Percentiles rank a stretch among this genome's conserved stretches.
Conservation (phyloP, 148 eudicot genomes). For the Persicaria tinctoria region DNA sequence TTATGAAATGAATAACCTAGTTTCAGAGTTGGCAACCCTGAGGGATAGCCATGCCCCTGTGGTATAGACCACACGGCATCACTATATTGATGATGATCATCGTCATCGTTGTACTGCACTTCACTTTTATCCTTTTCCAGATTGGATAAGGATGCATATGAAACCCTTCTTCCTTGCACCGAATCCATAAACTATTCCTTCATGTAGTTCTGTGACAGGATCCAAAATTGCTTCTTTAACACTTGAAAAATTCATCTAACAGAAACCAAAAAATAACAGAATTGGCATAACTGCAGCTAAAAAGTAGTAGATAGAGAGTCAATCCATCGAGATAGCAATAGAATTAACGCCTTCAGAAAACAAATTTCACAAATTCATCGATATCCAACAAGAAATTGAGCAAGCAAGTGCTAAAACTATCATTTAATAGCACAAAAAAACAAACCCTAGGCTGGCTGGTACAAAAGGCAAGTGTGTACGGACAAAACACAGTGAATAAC, state of each 20-base stretch:
- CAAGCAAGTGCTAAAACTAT: background rate
- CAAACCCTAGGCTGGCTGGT: background rate
- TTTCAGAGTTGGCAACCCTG: slow-evolving; percentile 26
- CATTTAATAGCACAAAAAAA: background rate
- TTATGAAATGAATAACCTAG: slow-evolving; percentile 33
- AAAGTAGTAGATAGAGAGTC: background rate
- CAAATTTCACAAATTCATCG: background rate
- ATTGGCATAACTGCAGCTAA: background rate
- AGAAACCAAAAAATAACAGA: background rate
- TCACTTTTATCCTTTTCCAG: slow-evolving; percentile 41
- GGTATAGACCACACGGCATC: slow-evolving; percentile 49
- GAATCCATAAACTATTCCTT: slow-evolving; percentile 39
- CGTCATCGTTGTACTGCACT: slow-evolving; percentile 41
- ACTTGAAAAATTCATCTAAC: background rate
- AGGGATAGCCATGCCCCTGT: slow-evolving; percentile 23
- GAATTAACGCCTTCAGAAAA: background rate
- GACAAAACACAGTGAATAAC: background rate
- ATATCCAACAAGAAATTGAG: no score
- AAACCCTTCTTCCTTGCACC: slow-evolving; percentile 44
- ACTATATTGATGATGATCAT: slow-evolving; percentile 24
- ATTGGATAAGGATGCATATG: slow-evolving; percentile 60
- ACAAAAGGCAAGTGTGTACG: background rate
- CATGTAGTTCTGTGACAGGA: background rate
- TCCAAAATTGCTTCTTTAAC: background rate
- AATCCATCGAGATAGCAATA: background rate